These are phyloP conservation scores for Handroanthus guayacan DNA, from an alignment of 257 asterid species.

Conservation along the genomic window DNA sequence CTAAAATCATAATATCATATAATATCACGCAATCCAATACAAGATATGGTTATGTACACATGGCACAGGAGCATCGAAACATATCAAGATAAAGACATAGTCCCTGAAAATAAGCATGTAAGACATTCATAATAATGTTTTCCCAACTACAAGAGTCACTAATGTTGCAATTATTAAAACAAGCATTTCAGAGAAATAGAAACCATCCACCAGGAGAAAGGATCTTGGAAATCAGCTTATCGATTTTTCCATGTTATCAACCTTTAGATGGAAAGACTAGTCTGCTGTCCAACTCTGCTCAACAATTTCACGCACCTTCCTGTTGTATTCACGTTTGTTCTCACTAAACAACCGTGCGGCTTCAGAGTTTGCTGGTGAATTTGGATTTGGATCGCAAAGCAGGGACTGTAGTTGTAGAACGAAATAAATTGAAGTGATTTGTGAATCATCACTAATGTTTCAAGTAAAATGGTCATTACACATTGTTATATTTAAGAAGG, in stretches of 20 bases:
- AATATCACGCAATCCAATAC: constrained; percentile 42
- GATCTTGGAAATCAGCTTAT: constrained; percentile 40
- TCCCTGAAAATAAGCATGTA: constrained; percentile 42
- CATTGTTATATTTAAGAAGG: background rate
- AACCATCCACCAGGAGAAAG: constrained; percentile 48
- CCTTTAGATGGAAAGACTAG: constrained; percentile 40
- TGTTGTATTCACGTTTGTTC: constrained; percentile 90
- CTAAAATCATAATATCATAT: constrained; percentile 19
- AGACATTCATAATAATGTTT: constrained; percentile 42
- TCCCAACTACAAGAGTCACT: constrained; percentile 40
- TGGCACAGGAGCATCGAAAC: constrained; percentile 36
- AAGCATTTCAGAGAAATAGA: constrained; percentile 38
- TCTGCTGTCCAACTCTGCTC: constrained; percentile 98
- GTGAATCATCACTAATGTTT: background rate
- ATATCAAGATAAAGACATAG: constrained; percentile 38
- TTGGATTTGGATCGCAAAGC: constrained; percentile 91
- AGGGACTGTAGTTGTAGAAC: constrained; percentile 61
- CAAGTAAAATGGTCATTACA: background rate
- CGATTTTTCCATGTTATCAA: constrained; percentile 19
- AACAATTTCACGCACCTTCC: constrained; percentile 88
- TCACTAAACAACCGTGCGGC: constrained; percentile 92
- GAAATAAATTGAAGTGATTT: background rate
- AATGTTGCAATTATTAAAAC: constrained; percentile 31
- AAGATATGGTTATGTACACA: constrained; percentile 55
- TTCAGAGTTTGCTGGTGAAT: constrained; percentile 94